Evolutionary conservation across 345 rosid genomes (phyloP).

Genomic region (Eucalyptus tenuipes): DNA sequence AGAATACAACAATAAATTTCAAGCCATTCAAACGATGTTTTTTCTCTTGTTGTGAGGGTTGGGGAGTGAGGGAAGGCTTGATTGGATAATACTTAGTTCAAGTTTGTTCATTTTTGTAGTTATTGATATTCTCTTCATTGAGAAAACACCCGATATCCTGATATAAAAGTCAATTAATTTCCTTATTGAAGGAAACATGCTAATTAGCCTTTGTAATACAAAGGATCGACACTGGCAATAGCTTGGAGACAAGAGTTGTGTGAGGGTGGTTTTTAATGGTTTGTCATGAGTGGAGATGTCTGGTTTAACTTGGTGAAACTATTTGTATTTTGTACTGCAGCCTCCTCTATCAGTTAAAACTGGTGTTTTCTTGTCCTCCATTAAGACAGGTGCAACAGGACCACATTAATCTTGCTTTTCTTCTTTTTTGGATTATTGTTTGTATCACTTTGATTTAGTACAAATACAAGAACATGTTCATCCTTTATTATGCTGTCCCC

Average conservation of each 20-base stretch:
- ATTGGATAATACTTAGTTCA: not conserved
- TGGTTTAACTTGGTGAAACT: not conserved
- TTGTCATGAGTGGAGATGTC: not conserved
- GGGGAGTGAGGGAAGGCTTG: not conserved
- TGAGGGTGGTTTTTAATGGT: not conserved
- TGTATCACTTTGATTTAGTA: not conserved
- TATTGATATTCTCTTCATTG: not conserved
- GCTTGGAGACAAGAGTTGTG: not conserved
- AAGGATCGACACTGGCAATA: not conserved
- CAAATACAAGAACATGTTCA: not conserved
- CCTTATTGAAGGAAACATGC: not conserved
- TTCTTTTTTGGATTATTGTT: accelerated
- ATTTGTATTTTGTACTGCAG: not conserved
- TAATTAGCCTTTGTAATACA: not conserved
- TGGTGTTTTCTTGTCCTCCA: not conserved
- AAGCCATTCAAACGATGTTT: not conserved
- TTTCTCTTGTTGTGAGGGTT: not conserved
- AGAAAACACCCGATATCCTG: not conserved
- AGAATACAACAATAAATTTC: not conserved
- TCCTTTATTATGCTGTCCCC: not conserved
- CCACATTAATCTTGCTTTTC: not conserved
- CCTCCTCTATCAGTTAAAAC: not conserved
- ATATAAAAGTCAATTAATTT: not conserved
- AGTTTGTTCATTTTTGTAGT: not conserved
- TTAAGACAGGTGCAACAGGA: not conserved